Conservation (phyloP, 768 basidiomycete species). For the Leucocoprinus leucothites region DNA sequence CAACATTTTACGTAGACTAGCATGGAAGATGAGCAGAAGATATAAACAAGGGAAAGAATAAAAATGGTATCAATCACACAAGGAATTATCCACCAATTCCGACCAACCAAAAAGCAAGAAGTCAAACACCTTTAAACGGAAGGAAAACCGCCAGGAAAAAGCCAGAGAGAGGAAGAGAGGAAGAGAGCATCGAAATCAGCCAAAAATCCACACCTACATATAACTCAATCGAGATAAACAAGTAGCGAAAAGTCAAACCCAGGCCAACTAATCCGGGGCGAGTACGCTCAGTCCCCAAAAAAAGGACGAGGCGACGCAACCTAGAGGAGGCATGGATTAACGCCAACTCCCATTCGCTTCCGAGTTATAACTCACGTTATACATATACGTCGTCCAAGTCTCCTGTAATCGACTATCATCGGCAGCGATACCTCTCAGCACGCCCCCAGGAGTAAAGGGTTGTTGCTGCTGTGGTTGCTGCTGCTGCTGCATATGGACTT, state of each 20-base stretch:
- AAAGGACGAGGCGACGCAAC: slow-evolving; percentile 42
- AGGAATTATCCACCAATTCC: too few species aligned
- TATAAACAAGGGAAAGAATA: too few species aligned
- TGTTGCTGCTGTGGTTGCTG: slow-evolving; percentile 24
- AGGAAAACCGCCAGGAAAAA: too few species aligned
- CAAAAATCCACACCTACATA: too few species aligned
- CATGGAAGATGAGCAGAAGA: too few species aligned
- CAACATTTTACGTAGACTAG: too few species aligned
- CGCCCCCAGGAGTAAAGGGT: slow-evolving; percentile 46
- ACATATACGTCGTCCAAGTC: slow-evolving; percentile 70
- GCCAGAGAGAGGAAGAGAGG: too few species aligned
- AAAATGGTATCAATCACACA: too few species aligned
- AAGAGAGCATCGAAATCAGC: too few species aligned
- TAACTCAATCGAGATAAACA: not conserved
- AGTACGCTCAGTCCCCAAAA: slow-evolving; percentile 33
- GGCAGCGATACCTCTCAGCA: slow-evolving; percentile 43
- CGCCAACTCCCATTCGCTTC: not conserved
- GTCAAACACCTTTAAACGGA: too few species aligned
- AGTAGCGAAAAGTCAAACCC: not conserved
- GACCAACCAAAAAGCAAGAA: too few species aligned
- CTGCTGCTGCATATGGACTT: not conserved
- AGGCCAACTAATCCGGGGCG: too few species aligned
- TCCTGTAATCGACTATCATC: slow-evolving; percentile 60
- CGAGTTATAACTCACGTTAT: slow-evolving; percentile 36
- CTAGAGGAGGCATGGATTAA: slow-evolving; percentile 18